These are phyloP conservation scores for Phoma sp. DNA, from an alignment of 2,329 filamentous ascomycete species.

Conservation along the genomic window DNA sequence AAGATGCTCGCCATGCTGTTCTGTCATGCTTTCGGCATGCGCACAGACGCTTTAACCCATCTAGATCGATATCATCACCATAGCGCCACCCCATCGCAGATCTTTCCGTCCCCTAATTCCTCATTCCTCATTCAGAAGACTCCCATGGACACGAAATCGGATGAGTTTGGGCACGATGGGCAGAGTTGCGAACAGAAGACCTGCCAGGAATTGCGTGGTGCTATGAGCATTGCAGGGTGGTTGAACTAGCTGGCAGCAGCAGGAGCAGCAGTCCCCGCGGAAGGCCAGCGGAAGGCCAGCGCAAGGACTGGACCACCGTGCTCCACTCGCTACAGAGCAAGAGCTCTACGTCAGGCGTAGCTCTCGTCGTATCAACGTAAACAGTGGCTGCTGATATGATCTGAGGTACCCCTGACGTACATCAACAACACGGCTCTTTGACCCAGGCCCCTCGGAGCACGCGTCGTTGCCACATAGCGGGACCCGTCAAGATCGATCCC, in stretches of 20 bases:
- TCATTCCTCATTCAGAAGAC: conserved; percentile 1
- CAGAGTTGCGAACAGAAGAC: neutral
- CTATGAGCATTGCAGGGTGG: neutral
- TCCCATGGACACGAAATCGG: neutral
- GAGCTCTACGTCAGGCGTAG: conserved; percentile 24
- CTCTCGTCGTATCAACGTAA: conserved; percentile 12
- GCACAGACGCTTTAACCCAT: conserved; percentile 9
- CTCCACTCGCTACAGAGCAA: conserved; percentile 7
- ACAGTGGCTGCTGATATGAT: conserved; percentile 21
- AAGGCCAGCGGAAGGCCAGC: neutral
- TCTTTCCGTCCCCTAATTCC: neutral
- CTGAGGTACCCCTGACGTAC: conserved; percentile 25
- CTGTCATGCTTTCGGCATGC: conserved; percentile 9
- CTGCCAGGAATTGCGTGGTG: neutral
- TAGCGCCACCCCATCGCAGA: conserved; percentile 14
- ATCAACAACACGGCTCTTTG: conserved; percentile 12
- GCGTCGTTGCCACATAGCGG: conserved; percentile 11
- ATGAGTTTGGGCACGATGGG: neutral
- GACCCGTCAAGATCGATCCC: conserved; percentile 10
- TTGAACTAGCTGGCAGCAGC: neutral
- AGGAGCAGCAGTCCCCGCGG: conserved; percentile 1
- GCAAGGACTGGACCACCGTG: conserved; percentile 5
- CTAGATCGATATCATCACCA: conserved; percentile 12
- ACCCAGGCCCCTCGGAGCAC: conserved; percentile 8
- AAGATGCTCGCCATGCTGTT: conserved; percentile 12